Percentiles rank a stretch among this genome's conserved stretches.
Conservation (phyloP, 164 flowering plant genomes). For the Liriodendron chinense region DNA sequence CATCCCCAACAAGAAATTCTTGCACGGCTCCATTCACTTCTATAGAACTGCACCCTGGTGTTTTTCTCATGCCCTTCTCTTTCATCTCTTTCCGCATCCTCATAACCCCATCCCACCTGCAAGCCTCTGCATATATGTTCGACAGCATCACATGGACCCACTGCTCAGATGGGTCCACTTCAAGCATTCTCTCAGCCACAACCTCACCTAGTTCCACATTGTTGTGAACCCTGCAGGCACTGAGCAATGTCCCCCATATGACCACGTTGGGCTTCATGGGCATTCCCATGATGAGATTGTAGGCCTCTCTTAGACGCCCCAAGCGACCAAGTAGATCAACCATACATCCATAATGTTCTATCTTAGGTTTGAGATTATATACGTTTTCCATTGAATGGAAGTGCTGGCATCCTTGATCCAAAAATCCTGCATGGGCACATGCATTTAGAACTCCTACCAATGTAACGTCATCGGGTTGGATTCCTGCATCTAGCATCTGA, state of each 20-base stretch:
- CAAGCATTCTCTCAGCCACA: conserved; percentile 24
- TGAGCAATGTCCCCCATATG: conserved; percentile 30
- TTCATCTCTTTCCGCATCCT: conserved; percentile 32
- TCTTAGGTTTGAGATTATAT: conserved; percentile 16
- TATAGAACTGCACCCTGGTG: conserved; percentile 30
- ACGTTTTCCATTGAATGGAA: conserved; percentile 19
- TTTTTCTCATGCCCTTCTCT: conserved; percentile 20
- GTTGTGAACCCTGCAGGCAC: conserved; percentile 35
- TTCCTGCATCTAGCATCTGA: conserved; percentile 19
- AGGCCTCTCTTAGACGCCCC: conserved; percentile 22
- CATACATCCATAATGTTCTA: conserved; percentile 34
- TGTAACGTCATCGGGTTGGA: conserved; percentile 23
- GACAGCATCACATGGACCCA: conserved; percentile 28
- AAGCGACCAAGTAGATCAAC: conserved; percentile 31
- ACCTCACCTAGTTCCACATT: conserved; percentile 28
- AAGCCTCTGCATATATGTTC: conserved; percentile 30
- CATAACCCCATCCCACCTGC: conserved; percentile 26
- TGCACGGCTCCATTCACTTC: conserved; percentile 21
- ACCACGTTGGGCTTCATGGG: conserved; percentile 28
- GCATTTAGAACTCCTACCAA: conserved; percentile 30
- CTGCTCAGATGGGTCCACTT: conserved; percentile 28
- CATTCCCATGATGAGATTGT: conserved; percentile 24
- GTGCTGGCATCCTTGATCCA: conserved; percentile 20
- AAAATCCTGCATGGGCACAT: conserved; percentile 32
- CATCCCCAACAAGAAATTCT: conserved; percentile 23